phyloP scores from a whole-genome alignment of 345 rosid species.

The Hibiscus tridactylites region DNA sequence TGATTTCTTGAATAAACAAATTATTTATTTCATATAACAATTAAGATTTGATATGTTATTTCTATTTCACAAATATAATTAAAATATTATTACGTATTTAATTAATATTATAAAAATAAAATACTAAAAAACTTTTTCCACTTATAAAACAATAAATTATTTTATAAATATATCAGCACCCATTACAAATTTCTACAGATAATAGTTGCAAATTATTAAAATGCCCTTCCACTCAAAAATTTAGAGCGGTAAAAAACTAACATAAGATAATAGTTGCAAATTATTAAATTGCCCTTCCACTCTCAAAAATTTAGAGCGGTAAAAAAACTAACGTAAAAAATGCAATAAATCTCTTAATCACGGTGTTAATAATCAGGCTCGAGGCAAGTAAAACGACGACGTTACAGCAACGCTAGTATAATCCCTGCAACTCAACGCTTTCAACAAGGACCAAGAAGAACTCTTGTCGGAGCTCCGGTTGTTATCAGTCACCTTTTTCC shows the following conservation, averaged over 20 bases:
- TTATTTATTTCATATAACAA: no score
- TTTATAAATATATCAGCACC: no score
- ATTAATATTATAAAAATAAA: no score
- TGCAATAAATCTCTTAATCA: neutral
- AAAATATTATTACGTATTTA: no score
- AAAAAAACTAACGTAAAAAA: neutral
- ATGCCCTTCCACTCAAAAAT: neutral
- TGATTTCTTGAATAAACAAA: no score
- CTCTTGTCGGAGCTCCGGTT: slow-evolving; percentile 23
- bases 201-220: no score
- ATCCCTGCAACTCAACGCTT: slow-evolving; percentile 59
- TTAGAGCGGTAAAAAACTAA: neutral
- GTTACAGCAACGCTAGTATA: slow-evolving; percentile 46
- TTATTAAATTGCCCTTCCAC: neutral
- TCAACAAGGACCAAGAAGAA: slow-evolving; percentile 41
- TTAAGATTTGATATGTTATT: no score
- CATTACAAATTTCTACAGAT: no score
- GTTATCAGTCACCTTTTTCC: slow-evolving; percentile 15
- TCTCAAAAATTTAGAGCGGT: neutral
- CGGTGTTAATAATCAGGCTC: neutral
- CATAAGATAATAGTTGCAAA: neutral
- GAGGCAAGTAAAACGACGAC: slow-evolving; percentile 38
- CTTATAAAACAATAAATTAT: no score
- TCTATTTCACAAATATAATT: no score
- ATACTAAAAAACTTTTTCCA: no score